Base-by-base conservation (phyloP, 768 basidiomycete genomes). In the Saitozyma sp. region DNA sequence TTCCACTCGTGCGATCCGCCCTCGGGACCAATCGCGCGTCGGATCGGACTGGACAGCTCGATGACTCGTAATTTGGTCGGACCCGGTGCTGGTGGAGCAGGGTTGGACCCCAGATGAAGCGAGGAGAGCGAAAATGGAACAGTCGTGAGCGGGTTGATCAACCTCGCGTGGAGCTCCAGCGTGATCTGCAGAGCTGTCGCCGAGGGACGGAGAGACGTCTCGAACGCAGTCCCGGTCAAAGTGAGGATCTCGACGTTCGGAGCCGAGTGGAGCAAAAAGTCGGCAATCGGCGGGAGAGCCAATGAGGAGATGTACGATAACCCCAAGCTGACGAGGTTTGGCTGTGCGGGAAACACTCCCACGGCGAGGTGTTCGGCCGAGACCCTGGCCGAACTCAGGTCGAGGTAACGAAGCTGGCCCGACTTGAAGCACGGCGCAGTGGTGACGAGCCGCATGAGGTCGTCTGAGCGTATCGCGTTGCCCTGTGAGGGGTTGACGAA, bases 201-300 rank as follows among this genome's bases (percentile, higher is more conserved):
- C 53, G 78, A 73, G 8, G 80, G 74, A 10, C 79, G 70, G 80
- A 56, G 82, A 63, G 50, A 84, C 77, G 66, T 81, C 64, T 56
- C 84, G 83, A 76, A 85, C 85, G 70, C 88, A 85, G 52, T 93
- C 82, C 74, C 93, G 86, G 57, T 90, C 83, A 97, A 81, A 0
- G 94, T 90, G 56, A 98, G 83, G 11, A 97, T 84, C 82, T 98
- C 96, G 58, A 94, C 86, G 64, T 88, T 86, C 6, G 83, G 81
- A 0, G 91, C 88, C 67, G 88, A 89, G 20, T 76, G 80, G 61
- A 82, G 79, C 54, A 98, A 67, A 79, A 97, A 93, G 13, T 84
- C 80, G 8, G 88, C 80, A 58, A 98, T 82, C 6, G 82, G 84
- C 19, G 82, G 82, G 37, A 97, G 81, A 49, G 85, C 83, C 41